Percentiles rank a stretch among this genome's conserved stretches.
Evolutionary conservation across 2,329 filamentous ascomycete species (phyloP).

Genomic region (Rutstroemia sp.): DNA sequence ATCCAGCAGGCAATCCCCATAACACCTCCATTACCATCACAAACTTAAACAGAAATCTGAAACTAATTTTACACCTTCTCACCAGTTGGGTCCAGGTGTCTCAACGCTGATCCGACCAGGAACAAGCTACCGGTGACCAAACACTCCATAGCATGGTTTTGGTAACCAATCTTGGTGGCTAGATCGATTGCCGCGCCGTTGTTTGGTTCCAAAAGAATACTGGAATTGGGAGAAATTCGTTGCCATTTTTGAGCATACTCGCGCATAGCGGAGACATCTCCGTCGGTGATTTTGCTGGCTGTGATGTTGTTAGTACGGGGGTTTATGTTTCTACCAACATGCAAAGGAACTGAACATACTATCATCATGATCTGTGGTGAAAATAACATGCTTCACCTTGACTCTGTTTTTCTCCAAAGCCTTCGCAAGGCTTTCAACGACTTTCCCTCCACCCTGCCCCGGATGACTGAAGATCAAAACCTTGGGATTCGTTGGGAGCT

Average conservation of each 20-base stretch:
- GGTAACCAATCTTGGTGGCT: constrained; percentile 32
- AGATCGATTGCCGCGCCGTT: constrained; percentile 47
- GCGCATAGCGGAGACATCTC: constrained; percentile 6
- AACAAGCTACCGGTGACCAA: constrained; percentile 56
- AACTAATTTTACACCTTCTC: background rate
- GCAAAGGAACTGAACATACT: background rate
- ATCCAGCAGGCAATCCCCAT: background rate
- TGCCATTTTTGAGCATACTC: constrained; percentile 15
- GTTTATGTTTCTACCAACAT: background rate
- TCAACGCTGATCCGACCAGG: constrained; percentile 43
- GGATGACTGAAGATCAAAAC: constrained; percentile 15
- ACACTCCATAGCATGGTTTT: constrained; percentile 20
- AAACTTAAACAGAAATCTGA: background rate
- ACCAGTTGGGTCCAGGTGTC: background rate
- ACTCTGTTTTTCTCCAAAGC: constrained; percentile 8
- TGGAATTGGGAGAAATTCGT: constrained; percentile 11
- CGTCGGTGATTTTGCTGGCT: background rate
- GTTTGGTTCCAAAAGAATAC: constrained; percentile 37
- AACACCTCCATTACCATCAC: background rate
- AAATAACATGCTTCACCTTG: constrained; percentile 15
- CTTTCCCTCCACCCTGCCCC: constrained; percentile 2
- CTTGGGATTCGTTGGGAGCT: background rate
- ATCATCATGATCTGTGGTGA: constrained; percentile 13
- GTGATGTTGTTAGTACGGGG: background rate
- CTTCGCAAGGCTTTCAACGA: constrained; percentile 9